Evolutionary conservation across 2,329 filamentous ascomycete genomes (phyloP).

Genomic region (Venturia nashicola): DNA sequence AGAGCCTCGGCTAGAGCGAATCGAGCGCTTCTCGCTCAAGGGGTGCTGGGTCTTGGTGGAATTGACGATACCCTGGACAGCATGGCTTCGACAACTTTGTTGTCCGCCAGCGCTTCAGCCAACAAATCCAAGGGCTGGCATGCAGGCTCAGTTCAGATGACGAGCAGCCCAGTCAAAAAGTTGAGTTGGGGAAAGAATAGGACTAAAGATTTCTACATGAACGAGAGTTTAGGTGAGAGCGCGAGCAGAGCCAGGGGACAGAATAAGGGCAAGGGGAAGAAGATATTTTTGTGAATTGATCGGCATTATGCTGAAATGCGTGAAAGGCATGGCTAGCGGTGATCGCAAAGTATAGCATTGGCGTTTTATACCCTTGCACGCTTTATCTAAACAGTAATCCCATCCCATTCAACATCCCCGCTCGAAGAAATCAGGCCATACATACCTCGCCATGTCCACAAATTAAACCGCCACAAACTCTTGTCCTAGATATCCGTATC

Average conservation of each 20-base stretch:
- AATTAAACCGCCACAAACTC: too few relatives aligned
- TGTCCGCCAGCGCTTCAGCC: not conserved
- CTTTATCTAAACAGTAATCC: too few relatives aligned
- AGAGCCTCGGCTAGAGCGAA: not conserved
- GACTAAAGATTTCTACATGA: not conserved
- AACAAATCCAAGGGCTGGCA: not conserved
- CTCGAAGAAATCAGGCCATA: too few relatives aligned
- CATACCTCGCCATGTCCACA: too few relatives aligned
- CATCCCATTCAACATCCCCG: too few relatives aligned
- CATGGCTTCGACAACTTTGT: not conserved
- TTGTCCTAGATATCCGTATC: too few relatives aligned
- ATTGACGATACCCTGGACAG: not conserved
- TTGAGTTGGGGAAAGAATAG: not conserved
- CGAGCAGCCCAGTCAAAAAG: not conserved
- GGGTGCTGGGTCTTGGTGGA: not conserved
- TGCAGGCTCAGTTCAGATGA: not conserved
- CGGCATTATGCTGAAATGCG: too few relatives aligned
- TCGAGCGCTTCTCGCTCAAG: not conserved
- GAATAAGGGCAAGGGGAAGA: not conserved
- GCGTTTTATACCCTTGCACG: too few relatives aligned
- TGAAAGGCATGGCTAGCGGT: too few relatives aligned
- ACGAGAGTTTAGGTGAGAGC: not conserved
- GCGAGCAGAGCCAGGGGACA: not conserved
- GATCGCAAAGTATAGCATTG: too few relatives aligned
- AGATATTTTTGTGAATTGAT: too few relatives aligned